Base-by-base conservation (phyloP, 2,329 filamentous ascomycete species). In the Xylariaceae sp. region DNA sequence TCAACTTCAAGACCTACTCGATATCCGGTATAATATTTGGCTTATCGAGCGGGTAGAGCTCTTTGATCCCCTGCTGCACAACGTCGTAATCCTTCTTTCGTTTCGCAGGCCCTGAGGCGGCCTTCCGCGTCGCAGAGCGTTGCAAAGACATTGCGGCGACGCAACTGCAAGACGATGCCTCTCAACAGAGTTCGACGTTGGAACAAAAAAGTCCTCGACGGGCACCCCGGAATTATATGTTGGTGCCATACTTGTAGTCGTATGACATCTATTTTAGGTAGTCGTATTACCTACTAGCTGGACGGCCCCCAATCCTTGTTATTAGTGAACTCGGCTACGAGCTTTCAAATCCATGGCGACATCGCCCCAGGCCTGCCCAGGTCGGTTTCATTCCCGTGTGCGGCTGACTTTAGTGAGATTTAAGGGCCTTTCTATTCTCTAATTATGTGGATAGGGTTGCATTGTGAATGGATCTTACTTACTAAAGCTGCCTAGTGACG, bases 31-130 rank as follows among this genome's bases (percentile, higher is more conserved):
- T 57, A 23, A 65, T 59, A 46, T 62, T 63, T 0, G 67, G 61
- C 26, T 66, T 67, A 2, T 70, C 67, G 3, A 65, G 62, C 1
- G 71, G 73, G 51, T 76, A 74, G 20, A 77, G 62, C 52, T 75
- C 70, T 46, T 73, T 71, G 60, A 77, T 67, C 4, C 72, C 75
- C 57, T 76, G 75, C 32, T 74, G 69, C 9, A 74, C 72, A 26
- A 69, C 65, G 41, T 69, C 72, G 40, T 74, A 73, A 2, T 69
- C 70, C 23, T 73, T 74, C 56, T 68, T 73, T 50, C 56, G 57
- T 52, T 43, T 66, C 48, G 55, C 58, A 1, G 62, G 60, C 43
- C 62, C 68, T 32, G 61, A 50, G n/a, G 57, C 54, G 40, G 55
- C 59, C 56, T 65, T 67, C 56, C 60, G 66, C 61, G 64, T 68